These are phyloP conservation scores for Cornus controversa DNA, from an alignment of 148 eudicot genomes.

Conservation along the genomic window DNA sequence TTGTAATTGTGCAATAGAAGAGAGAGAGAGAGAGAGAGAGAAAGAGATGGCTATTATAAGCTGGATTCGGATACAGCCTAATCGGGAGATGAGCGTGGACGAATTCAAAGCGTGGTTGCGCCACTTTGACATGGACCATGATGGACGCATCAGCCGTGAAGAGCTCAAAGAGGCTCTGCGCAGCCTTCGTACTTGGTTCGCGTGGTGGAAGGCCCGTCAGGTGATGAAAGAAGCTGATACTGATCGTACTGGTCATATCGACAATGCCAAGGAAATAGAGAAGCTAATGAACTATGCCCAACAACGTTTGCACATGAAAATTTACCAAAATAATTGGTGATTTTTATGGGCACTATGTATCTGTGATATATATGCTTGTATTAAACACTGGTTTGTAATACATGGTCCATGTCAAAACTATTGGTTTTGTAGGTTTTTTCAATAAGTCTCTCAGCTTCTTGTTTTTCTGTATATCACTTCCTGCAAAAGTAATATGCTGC, in stretches of 20 bases:
- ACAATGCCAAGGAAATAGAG: conserved; percentile 21
- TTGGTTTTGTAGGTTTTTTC: too few species aligned
- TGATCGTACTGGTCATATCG: conserved; percentile 15
- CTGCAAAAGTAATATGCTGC: too few species aligned
- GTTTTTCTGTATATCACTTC: too few species aligned
- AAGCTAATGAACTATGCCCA: conserved; percentile 22
- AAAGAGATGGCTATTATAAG: conserved; percentile 10
- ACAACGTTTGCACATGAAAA: conserved; percentile 17
- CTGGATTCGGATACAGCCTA: conserved; percentile 8
- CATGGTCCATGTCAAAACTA: too few species aligned
- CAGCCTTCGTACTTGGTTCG: conserved; percentile 21
- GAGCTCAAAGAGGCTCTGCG: conserved; percentile 19
- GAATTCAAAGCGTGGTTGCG: conserved; percentile 26
- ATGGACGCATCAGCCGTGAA: conserved; percentile 20
- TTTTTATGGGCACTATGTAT: background rate
- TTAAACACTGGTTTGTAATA: background rate
- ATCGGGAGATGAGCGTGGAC: conserved; percentile 19
- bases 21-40: too few species aligned
- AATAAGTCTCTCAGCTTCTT: too few species aligned
- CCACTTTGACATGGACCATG: conserved; percentile 16
- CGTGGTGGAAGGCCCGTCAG: conserved; percentile 20
- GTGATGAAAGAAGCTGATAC: conserved; percentile 20
- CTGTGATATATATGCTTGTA: too few species aligned
- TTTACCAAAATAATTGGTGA: conserved; percentile 1
- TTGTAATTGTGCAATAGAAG: background rate